phyloP scores from a whole-genome alignment of 1,139 yeast genomes.

The Debaryomyces sp. region DNA sequence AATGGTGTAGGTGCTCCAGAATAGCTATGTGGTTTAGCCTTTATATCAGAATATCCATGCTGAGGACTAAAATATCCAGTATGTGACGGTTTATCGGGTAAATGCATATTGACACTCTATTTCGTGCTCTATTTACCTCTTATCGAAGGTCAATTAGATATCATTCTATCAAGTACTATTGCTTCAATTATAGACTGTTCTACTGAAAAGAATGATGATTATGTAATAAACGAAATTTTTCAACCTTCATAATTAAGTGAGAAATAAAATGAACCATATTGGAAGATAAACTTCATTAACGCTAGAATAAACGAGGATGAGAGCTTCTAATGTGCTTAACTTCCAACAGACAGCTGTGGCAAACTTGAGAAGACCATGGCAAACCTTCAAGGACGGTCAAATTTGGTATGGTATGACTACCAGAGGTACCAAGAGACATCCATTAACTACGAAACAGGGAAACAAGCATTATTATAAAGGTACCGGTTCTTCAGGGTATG shows the following conservation, averaged over 20 bases:
- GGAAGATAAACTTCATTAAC: not conserved
- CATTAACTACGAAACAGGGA: constrained; percentile 90
- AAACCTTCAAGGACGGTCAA: constrained; percentile 78
- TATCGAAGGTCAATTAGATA: not conserved
- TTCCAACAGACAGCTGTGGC: constrained; percentile 58
- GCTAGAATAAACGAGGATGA: constrained; percentile 41
- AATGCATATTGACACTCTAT: constrained; percentile 15
- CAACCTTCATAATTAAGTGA: not conserved
- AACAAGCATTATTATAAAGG: constrained; percentile 94
- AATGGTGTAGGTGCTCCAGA: constrained; percentile 41
- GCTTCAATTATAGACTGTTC: not conserved
- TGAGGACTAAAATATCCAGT: constrained; percentile 32
- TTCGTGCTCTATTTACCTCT: not conserved
- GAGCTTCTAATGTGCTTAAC: constrained; percentile 48
- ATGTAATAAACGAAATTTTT: constrained; percentile 8
- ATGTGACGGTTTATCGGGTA: constrained; percentile 37
- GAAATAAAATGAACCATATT: not conserved
- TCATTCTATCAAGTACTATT: not conserved
- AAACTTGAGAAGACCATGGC: constrained; percentile 83
- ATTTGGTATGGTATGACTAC: constrained; percentile 79
- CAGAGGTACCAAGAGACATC: constrained; percentile 80
- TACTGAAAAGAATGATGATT: not conserved
- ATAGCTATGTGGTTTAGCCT: constrained; percentile 36
- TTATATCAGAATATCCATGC: constrained; percentile 35
- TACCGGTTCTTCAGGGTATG: constrained; percentile 93